Percentiles rank a stretch among this genome's conserved stretches.
Evolutionary conservation across 306 rosid species (phyloP).

Genomic region (Prunus mume): DNA sequence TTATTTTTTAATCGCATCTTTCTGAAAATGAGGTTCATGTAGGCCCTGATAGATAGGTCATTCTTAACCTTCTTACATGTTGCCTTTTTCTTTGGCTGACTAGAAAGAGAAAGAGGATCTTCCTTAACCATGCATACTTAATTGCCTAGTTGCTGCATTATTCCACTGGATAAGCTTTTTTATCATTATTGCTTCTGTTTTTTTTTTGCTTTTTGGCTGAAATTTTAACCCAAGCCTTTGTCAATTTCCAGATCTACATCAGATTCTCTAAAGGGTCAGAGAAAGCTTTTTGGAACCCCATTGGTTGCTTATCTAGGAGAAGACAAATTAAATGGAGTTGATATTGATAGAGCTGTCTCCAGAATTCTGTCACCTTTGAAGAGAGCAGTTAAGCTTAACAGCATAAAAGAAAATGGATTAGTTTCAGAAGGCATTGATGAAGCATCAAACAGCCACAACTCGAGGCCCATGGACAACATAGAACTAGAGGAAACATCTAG

Average conservation of each 20-base stretch:
- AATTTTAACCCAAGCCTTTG: conserved; percentile 4
- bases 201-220: background rate
- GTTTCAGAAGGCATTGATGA: conserved; percentile 45
- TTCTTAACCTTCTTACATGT: background rate
- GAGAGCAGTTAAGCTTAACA: conserved; percentile 51
- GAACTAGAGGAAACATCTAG: conserved; percentile 52
- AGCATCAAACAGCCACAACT: conserved; percentile 43
- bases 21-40: background rate
- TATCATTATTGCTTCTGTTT: background rate
- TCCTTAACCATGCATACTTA: background rate
- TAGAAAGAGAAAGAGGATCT: background rate
- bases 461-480: conserved; percentile 28
- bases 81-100: background rate
- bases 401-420: conserved; percentile 72
- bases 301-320: conserved; percentile 73
- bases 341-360: conserved; percentile 50
- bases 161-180: background rate
- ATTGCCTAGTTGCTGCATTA: background rate
- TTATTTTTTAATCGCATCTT: background rate
- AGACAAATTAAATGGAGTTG: conserved; percentile 53
- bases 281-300: conserved; percentile 82
- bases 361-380: conserved; percentile 70
- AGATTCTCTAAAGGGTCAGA: conserved; percentile 61
- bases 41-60: background rate
- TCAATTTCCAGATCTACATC: conserved; percentile 39